phyloP scores from a whole-genome alignment of 2,329 filamentous ascomycete genomes.

The Neonectria punicea region DNA sequence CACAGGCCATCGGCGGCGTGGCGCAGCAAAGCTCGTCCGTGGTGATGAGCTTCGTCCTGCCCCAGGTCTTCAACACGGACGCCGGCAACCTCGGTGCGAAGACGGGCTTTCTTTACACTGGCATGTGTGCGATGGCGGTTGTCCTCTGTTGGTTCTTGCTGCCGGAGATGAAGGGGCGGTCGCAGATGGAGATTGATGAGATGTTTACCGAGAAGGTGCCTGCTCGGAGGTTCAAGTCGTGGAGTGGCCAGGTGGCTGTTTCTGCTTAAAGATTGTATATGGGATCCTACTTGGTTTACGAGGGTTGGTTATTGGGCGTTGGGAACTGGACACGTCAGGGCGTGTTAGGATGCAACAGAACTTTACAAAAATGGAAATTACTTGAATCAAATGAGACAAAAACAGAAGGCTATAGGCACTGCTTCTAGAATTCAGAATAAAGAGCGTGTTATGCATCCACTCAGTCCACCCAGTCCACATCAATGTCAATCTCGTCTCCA shows the following conservation, averaged over 20 bases:
- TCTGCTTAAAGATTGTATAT: not conserved
- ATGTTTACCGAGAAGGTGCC: slow-evolving; percentile 34
- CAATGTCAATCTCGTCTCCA: not conserved
- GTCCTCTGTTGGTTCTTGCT: slow-evolving; percentile 39
- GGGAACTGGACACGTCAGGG: no score
- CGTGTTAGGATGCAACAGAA: no score
- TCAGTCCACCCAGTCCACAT: not conserved
- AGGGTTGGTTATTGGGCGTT: not conserved
- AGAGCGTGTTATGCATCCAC: no score
- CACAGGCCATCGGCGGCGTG: slow-evolving; percentile 54
- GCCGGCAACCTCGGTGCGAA: slow-evolving; percentile 52
- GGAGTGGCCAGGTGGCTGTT: slow-evolving; percentile 7
- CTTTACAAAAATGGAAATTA: no score
- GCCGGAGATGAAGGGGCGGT: slow-evolving; percentile 40
- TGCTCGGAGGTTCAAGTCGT: slow-evolving; percentile 29
- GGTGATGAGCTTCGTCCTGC: slow-evolving; percentile 36
- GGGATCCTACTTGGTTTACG: not conserved
- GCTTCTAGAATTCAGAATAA: no score
- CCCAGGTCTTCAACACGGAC: slow-evolving; percentile 45
- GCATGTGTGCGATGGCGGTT: slow-evolving; percentile 34
- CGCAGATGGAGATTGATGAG: slow-evolving; percentile 35
- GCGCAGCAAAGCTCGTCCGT: slow-evolving; percentile 51
- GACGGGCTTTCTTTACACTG: slow-evolving; percentile 53
- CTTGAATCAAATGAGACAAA: no score
- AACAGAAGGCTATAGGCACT: no score